Evolutionary conservation across 2,329 filamentous ascomycete genomes (phyloP).

Genomic region (Neofusicoccum kwambonambiense): DNA sequence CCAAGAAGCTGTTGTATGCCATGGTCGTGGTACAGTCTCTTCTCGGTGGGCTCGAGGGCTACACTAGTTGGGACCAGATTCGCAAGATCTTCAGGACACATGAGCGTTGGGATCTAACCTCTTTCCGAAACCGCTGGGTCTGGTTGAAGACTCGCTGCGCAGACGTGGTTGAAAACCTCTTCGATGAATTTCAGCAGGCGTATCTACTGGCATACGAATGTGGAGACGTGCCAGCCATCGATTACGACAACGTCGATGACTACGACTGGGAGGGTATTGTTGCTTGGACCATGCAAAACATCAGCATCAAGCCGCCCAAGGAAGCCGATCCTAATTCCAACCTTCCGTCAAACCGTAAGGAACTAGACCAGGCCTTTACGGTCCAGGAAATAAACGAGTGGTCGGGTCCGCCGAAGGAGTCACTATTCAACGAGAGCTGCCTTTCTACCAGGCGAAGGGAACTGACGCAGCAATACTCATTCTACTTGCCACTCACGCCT

Average conservation of each 20-base stretch:
- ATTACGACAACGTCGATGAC: conserved; percentile 61
- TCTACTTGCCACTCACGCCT: conserved; percentile 28
- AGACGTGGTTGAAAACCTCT: conserved; percentile 56
- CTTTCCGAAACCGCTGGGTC: conserved; percentile 39
- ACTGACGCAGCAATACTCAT: conserved; percentile 20
- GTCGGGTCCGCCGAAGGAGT: conserved; percentile 52
- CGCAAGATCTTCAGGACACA: conserved; percentile 39
- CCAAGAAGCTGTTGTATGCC: conserved; percentile 32
- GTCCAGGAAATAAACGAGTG: conserved; percentile 41
- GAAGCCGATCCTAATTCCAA: background rate
- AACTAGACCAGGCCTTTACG: conserved; percentile 47
- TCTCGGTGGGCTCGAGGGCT: conserved; percentile 37
- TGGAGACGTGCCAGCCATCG: conserved; percentile 59
- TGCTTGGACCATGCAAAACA: conserved; percentile 61
- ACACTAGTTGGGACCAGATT: conserved; percentile 43
- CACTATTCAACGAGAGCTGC: conserved; percentile 45
- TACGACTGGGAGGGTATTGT: conserved; percentile 70
- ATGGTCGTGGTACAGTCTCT: conserved; percentile 33
- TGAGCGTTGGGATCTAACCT: conserved; percentile 31
- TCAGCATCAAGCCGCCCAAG: conserved; percentile 13
- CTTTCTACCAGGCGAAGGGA: conserved; percentile 45
- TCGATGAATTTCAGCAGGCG: conserved; percentile 62
- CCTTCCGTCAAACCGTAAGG: conserved; percentile 27
- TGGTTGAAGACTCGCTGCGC: conserved; percentile 34
- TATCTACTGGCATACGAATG: conserved; percentile 67